phyloP scores from a whole-genome alignment of 1,284 basidiomycete genomes.

The Rhodofomes roseus region DNA sequence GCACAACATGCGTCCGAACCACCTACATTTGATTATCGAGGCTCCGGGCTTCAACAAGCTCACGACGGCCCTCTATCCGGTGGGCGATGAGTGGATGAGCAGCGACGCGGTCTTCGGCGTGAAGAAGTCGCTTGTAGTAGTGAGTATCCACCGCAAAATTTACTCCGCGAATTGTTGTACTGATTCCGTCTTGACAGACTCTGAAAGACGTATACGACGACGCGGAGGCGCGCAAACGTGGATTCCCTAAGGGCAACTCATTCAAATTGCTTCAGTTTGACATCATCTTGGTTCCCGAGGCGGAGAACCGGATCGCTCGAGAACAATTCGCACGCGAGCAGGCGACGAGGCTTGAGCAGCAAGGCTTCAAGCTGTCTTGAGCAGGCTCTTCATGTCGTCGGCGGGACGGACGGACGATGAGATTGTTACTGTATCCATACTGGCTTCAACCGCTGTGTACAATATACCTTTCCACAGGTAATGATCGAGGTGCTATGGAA shows the following conservation, averaged over 20 bases:
- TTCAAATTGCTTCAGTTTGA: slow-evolving; percentile 63
- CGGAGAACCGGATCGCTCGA: slow-evolving; percentile 37
- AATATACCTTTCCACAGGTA: not conserved
- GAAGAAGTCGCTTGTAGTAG: slow-evolving; percentile 57
- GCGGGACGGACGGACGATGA: not conserved
- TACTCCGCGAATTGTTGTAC: not conserved
- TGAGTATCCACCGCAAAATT: slow-evolving; percentile 28
- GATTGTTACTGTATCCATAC: not conserved
- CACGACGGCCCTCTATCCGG: slow-evolving; percentile 72
- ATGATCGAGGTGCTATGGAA: not conserved
- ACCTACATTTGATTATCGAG: slow-evolving; percentile 73
- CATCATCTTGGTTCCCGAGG: slow-evolving; percentile 56
- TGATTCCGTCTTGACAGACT: slow-evolving; percentile 31
- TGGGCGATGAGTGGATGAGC: slow-evolving; percentile 60
- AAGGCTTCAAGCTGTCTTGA: slow-evolving; percentile 6
- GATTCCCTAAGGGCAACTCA: slow-evolving; percentile 55
- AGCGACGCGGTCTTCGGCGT: slow-evolving; percentile 82
- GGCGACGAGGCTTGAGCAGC: slow-evolving; percentile 11
- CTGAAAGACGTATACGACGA: slow-evolving; percentile 49
- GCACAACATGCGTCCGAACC: slow-evolving; percentile 78
- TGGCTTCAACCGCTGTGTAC: not conserved
- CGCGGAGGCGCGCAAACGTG: slow-evolving; percentile 51
- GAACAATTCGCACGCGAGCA: slow-evolving; percentile 24
- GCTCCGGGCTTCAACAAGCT: slow-evolving; percentile 72
- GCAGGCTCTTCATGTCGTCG: not conserved